phyloP scores from a whole-genome alignment of 2,329 filamentous ascomycete species.

The Arthrinium puccinioides region DNA sequence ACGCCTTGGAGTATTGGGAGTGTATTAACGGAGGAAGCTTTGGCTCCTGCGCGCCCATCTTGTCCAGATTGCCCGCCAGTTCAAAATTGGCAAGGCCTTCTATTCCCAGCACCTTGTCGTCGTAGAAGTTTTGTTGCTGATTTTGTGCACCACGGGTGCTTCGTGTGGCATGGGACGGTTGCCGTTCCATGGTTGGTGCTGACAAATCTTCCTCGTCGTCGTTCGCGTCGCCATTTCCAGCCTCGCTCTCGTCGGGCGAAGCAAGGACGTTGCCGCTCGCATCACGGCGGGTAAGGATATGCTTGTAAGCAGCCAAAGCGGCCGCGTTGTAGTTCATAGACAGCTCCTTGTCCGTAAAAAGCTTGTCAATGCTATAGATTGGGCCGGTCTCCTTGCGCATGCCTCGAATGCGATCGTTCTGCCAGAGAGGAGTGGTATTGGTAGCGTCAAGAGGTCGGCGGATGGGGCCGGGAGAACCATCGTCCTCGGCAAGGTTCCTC shows the following conservation, averaged over 20 bases:
- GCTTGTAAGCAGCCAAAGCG: slow-evolving; percentile 54
- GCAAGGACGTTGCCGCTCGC: slow-evolving; percentile 41
- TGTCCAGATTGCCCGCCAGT: slow-evolving; percentile 49
- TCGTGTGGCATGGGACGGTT: slow-evolving; percentile 56
- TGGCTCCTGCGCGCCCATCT: slow-evolving; percentile 47
- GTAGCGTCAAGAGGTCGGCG: slow-evolving; percentile 48
- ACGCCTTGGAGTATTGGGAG: slow-evolving; percentile 52
- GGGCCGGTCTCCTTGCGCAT: slow-evolving; percentile 50
- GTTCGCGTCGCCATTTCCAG: slow-evolving; percentile 43
- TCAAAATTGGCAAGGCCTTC: slow-evolving; percentile 55
- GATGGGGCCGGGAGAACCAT: slow-evolving; percentile 54
- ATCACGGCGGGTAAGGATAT: slow-evolving; percentile 51
- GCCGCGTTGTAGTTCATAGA: slow-evolving; percentile 58
- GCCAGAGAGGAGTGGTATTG: slow-evolving; percentile 55
- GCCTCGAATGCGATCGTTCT: slow-evolving; percentile 49
- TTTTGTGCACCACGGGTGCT: slow-evolving; percentile 48
- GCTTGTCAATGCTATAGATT: slow-evolving; percentile 60
- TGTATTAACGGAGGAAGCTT: slow-evolving; percentile 52
- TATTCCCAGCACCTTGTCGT: slow-evolving; percentile 51
- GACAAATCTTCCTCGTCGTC: slow-evolving; percentile 40
- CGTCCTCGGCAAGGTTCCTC: slow-evolving; percentile 50
- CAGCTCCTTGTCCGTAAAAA: slow-evolving; percentile 65
- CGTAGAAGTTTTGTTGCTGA: slow-evolving; percentile 46
- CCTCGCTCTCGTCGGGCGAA: slow-evolving; percentile 47
- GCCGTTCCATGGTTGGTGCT: slow-evolving; percentile 54